phyloP scores from a whole-genome alignment of 2,329 filamentous ascomycete species.

The Penicillium sp. region DNA sequence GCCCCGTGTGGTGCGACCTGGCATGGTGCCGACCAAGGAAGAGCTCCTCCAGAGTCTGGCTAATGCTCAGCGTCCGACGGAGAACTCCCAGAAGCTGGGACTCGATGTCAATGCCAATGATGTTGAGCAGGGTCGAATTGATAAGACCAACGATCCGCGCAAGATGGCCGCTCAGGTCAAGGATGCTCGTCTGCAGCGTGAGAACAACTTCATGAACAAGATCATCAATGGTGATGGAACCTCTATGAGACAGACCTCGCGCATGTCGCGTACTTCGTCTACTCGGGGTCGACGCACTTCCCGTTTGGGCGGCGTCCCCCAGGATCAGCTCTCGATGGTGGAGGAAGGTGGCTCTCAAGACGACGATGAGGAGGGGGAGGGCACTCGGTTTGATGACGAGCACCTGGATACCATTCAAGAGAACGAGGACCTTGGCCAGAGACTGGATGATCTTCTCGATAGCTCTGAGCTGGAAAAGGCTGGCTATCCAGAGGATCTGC shows the following conservation, averaged over 20 bases:
- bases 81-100: constrained; percentile 36
- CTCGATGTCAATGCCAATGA: constrained; percentile 46
- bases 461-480: constrained; percentile 32
- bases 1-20: constrained; percentile 55
- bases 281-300: constrained; percentile 24
- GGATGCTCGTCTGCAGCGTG: constrained; percentile 45
- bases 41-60: constrained; percentile 37
- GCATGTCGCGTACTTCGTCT: constrained; percentile 29
- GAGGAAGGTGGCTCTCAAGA: constrained; percentile 24
- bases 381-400: constrained; percentile 16
- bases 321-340: constrained; percentile 26
- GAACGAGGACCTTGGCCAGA: constrained; percentile 14
- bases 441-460: constrained; percentile 13
- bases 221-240: constrained; percentile 30
- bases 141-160: constrained; percentile 38
- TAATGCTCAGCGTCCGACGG: constrained; percentile 34
- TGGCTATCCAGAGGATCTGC: constrained; percentile 45
- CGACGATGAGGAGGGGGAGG: constrained; percentile 8
- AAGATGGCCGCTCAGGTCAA: constrained; percentile 50
- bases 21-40: constrained; percentile 53
- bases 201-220: constrained; percentile 42
- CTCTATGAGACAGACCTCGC: constrained; percentile 19
- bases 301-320: constrained; percentile 6
- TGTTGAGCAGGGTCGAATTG: constrained; percentile 46
- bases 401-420: constrained; percentile 22